phyloP scores from a whole-genome alignment of 352 stramenopile genomes.

The Thraustochytrium sp. region DNA sequence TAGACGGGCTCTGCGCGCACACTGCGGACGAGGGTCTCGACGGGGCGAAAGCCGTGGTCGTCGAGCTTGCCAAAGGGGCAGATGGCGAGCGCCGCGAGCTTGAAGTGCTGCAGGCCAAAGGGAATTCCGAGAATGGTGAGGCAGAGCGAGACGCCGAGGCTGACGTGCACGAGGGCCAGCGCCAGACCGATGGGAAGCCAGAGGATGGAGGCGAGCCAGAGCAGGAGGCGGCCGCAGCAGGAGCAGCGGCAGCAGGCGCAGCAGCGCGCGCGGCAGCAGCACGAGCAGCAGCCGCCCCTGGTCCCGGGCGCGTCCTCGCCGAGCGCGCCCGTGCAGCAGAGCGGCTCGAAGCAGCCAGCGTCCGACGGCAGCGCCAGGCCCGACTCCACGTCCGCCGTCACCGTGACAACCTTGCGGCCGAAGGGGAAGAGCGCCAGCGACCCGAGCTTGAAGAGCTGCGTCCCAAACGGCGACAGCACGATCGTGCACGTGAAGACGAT shows the following conservation, averaged over 20 bases:
- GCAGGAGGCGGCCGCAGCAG: neutral
- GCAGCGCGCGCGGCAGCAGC: neutral
- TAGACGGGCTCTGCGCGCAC: neutral
- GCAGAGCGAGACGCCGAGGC: neutral
- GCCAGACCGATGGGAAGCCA: constrained; percentile 12
- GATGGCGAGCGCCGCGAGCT: constrained; percentile 5
- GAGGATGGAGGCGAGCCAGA: neutral
- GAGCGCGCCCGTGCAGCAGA: no score
- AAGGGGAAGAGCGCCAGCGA: constrained; percentile 30
- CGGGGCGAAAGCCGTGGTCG: neutral
- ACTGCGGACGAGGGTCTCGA: neutral
- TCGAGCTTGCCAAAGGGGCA: constrained; percentile 30
- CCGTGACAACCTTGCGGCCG: neutral
- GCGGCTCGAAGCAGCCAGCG: neutral
- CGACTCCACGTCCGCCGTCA: neutral
- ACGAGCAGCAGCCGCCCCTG: neutral
- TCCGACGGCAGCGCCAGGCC: neutral
- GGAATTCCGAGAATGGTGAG: neutral
- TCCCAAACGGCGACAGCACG: constrained; percentile 13
- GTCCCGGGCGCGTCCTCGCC: no score
- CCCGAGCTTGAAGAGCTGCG: constrained; percentile 34
- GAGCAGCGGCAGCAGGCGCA: neutral
- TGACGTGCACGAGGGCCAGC: neutral
- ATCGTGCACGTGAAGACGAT: constrained; percentile 12
- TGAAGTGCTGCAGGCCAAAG: constrained; percentile 30